Evolutionary conservation across 441 rosid genomes (phyloP).

Genomic region (Metrosideros polymorpha): DNA sequence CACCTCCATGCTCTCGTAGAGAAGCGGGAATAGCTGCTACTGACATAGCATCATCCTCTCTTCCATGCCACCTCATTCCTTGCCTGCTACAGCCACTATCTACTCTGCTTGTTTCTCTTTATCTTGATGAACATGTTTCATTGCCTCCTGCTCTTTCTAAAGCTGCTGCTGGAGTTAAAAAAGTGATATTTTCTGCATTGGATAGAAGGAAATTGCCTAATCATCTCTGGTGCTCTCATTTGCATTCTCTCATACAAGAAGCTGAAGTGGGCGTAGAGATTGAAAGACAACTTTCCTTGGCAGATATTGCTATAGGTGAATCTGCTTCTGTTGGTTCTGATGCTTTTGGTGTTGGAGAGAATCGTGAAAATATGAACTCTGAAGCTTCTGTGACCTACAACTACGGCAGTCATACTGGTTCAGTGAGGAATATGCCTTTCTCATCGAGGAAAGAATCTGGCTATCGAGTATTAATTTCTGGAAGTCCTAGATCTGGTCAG

Average conservation of each 20-base stretch:
- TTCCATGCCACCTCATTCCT: constrained; percentile 74
- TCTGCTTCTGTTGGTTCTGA: constrained; percentile 27
- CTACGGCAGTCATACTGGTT: constrained; percentile 14
- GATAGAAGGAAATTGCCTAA: constrained; percentile 40
- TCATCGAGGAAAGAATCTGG: constrained; percentile 47
- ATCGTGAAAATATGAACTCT: constrained; percentile 16
- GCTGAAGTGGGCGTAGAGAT: constrained; percentile 48
- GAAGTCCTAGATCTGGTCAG: constrained; percentile 81
- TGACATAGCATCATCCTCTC: constrained; percentile 72
- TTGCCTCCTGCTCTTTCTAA: constrained; percentile 66
- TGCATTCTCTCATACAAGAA: constrained; percentile 54
- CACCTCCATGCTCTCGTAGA: constrained; percentile 94
- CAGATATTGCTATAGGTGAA: constrained; percentile 54
- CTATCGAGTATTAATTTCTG: constrained; percentile 72
- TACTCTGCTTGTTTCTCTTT: constrained; percentile 62
- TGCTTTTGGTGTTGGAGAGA: constrained; percentile 22
- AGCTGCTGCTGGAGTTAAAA: constrained; percentile 54
- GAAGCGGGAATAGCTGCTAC: constrained; percentile 93
- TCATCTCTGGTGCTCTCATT: constrained; percentile 60
- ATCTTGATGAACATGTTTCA: constrained; percentile 71
- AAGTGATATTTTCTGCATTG: constrained; percentile 49
- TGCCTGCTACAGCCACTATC: constrained; percentile 65
- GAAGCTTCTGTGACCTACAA: constrained; percentile 21
- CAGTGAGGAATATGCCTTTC: constrained; percentile 21
- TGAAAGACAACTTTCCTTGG: constrained; percentile 44